Evolutionary conservation across 176 grass and related monocot species (phyloP), one percentile per base, ranked within the genome.

Genomic region (Lolium multiflorum): DNA sequence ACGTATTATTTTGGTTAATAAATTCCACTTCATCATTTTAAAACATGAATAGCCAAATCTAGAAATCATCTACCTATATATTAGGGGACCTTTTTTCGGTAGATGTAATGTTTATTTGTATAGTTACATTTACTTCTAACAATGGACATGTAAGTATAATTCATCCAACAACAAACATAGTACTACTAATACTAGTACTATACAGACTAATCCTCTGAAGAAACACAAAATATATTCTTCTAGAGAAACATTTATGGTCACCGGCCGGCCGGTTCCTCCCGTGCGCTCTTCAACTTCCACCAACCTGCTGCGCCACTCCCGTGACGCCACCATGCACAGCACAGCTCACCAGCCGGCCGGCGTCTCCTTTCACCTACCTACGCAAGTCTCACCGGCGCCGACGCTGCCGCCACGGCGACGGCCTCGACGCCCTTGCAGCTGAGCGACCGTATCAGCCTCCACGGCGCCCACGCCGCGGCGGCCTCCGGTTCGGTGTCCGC

Each of bases 381-480:
- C 24, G 85, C 35, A 28, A 95, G 63, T 71, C 86, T 91, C 77
- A 89, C 82, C 10, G 94, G 91, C 64, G 87, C 82, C 37, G 90
- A 57, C 17, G 87, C 79, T 49, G 87, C 89, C 5, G 47, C 82
- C 51, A 88, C 86, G 31, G 83, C 88, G n/a, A 88, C 89, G 78
- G 84, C 91, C 85, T 92, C 94, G 26, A 97, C 35, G 69, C 90
- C 94, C 64, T 79, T 87, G 88, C 94, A 97, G 86, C 92, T 97
- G 9, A 97, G 83, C 4, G 90, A 94, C 46, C 92, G 75, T 21
- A 97, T 81, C 83, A 97, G 60, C 63, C 70, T 89, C 94, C 92
- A 97, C 8, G 92, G 86, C 73, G 78, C 80, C 38, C 88, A 88
- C 60, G 54, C 81, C 9, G 51, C 71, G 11, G 44, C 25, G 10